Evolutionary conservation across 2,329 filamentous ascomycete genomes (phyloP).

Genomic region (Trichoderma pleuroti): DNA sequence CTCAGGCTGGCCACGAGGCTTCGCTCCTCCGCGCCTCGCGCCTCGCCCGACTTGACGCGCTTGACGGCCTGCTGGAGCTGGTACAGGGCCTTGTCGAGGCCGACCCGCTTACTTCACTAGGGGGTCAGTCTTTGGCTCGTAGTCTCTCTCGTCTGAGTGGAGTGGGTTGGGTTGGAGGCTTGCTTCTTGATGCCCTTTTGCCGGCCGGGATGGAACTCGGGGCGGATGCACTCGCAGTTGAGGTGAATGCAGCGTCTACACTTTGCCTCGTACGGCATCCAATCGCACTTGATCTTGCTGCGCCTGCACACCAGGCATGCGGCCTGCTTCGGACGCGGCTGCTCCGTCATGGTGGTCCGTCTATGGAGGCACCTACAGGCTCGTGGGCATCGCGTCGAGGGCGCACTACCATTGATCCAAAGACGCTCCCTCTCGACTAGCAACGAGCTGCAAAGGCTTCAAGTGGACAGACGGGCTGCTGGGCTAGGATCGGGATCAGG

Average conservation of each 20-base stretch:
- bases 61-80: slow-evolving; percentile 69
- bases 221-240: slow-evolving; percentile 61
- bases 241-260: slow-evolving; percentile 61
- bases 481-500: background rate
- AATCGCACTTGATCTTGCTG: slow-evolving; percentile 66
- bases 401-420: background rate
- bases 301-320: slow-evolving; percentile 62
- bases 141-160: too few species aligned
- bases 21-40: slow-evolving; percentile 43
- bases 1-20: slow-evolving; percentile 44
- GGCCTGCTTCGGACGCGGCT: slow-evolving; percentile 39
- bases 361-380: background rate
- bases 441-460: background rate
- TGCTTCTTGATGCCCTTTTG: slow-evolving; percentile 77
- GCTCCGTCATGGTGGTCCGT: slow-evolving; percentile 25
- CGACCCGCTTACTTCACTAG: slow-evolving; percentile 62
- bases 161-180: too few species aligned
- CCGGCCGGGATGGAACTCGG: slow-evolving; percentile 68
- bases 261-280: slow-evolving; percentile 46
- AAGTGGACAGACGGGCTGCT: background rate
- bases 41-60: slow-evolving; percentile 45
- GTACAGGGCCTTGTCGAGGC: slow-evolving; percentile 69
- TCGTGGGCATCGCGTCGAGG: slow-evolving; percentile 2
- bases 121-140: background rate
- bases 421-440: background rate